These are phyloP conservation scores for Tolypocladium ophioglossoides DNA, from an alignment of 2,329 filamentous ascomycete genomes.

Conservation along the genomic window DNA sequence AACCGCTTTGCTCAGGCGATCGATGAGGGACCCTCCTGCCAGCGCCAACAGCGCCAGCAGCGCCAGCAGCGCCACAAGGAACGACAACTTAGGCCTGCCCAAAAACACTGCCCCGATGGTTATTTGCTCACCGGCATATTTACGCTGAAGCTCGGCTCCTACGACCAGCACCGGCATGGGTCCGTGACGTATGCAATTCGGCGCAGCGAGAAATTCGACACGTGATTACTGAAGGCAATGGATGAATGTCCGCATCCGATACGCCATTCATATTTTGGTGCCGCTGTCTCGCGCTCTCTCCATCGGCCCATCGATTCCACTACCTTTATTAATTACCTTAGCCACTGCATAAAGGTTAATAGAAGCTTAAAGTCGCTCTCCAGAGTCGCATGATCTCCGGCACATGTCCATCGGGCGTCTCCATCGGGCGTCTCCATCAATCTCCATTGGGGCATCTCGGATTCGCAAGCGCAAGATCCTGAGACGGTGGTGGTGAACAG, in stretches of 20 bases:
- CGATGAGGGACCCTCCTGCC: too few species aligned
- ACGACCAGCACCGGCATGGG: not conserved
- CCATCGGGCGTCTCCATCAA: too few species aligned
- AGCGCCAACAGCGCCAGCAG: not conserved
- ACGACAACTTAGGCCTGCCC: not conserved
- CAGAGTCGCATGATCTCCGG: slow-evolving; percentile 5
- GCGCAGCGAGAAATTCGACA: not conserved
- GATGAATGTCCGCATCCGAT: not conserved
- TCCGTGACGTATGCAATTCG: not conserved
- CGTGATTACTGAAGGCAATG: not conserved
- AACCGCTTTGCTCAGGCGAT: too few species aligned
- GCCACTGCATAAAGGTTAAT: slow-evolving; percentile 5
- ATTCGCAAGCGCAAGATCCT: not conserved
- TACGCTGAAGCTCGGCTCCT: not conserved
- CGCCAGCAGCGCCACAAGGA: not conserved
- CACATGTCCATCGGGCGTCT: too few species aligned
- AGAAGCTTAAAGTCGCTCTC: slow-evolving; percentile 4
- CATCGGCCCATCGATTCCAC: not conserved
- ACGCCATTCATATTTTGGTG: not conserved
- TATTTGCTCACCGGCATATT: not conserved
- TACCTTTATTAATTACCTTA: too few species aligned
- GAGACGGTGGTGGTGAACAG: not conserved
- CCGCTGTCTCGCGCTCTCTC: not conserved
- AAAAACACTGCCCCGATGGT: not conserved
- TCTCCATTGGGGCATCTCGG: not conserved